Evolutionary conservation across 2,329 filamentous ascomycete genomes (phyloP), one percentile per base, ranked within the genome.

Genomic region (Claviceps capensis): DNA sequence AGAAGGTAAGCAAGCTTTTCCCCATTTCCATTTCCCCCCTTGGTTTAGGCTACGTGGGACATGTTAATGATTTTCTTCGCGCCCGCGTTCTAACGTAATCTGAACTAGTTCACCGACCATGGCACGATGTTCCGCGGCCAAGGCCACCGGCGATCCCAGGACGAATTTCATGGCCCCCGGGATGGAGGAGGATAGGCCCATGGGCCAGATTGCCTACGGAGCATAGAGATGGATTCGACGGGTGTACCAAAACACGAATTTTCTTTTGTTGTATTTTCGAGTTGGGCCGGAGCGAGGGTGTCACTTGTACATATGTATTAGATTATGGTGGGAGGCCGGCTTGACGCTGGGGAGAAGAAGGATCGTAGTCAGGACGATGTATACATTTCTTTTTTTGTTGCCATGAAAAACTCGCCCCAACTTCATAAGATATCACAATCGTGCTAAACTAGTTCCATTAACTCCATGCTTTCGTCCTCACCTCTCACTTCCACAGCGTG

Each of bases 41-140:
- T n/a, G 19, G 16, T 16, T 14, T 4, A 13, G 30, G 9, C 9
- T 9, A 34, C 8, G 26, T 9, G 8, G 26, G 26, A 9, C 26
- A 30, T 30, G 8, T 4, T 8, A 30, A 11, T 34, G 1, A 11
- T 34, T 34, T 4, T 34, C 9, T 11, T 34, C 9, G 30, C 30
- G 4, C 11, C 8, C 47, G 44, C 56, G 8, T 19, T 2, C 38
- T 40, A 36, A 50, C 17, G 1, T 40, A 23, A 22, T 26, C 23
- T 2, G 16, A n/a, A 45, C 17, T 17, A 95, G 90, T 75, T 96
- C 90, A 56, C 90, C 93, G 49, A 98, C 93, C 53, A 98, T 98
- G 93, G 93, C 93, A 55, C 86, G 93, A 66, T 96, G 89, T 77
- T 95, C 89, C 48, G 91, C 88, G 50, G 86, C 90, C 59, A 97